Evolutionary conservation across 2,329 filamentous ascomycete species (phyloP), one percentile per base, ranked within the genome.

Genomic region (Aspergillus neoniger): DNA sequence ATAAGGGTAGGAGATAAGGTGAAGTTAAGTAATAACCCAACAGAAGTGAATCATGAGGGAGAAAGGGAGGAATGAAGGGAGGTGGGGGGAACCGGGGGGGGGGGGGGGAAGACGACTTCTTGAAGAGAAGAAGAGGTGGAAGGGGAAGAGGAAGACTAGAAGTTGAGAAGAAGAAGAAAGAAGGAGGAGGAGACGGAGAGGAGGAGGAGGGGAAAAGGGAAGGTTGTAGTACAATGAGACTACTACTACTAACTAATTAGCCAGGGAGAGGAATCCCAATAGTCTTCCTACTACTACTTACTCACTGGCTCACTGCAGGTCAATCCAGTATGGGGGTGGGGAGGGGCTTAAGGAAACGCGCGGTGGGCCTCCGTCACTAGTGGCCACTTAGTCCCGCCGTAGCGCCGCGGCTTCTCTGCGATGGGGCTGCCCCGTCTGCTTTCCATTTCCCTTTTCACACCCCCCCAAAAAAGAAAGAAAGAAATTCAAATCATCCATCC

Each of bases 301-400:
- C 28, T 28, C 8, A 30, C 28, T 30, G 23, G 6, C 25, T 28
- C 25, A 28, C 25, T 36, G 32, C 32, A 36, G 32, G 32, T 36
- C 32, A 36, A 30, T 30, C 32, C 32, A 36, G 32, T 30, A 64
- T 58, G 65, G 61, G 63, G 63, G 65, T 67, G 65, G 65, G 63
- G 65, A 67, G 65, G 65, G 65, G 65, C 25, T 67, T 65, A 63
- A 51, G 21, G 50, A 21, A 30, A 39, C 15, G 39, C 50, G 53
- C 62, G 60, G 66, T 63, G 55, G 57, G 62, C 62, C 63, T 49
- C 47, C 25, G 61, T 57, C 28, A 41, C 38, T 50, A 58, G 50
- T 59, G 55, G 55, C 52, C 56, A 53, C 39, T 36, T 52, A 28
- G 21, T 32, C 32, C 43, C 32, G 36, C 30, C 38, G 17, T 50